Base-by-base conservation (phyloP, 1,284 basidiomycete species). In the Heterobasidion occidentale region DNA sequence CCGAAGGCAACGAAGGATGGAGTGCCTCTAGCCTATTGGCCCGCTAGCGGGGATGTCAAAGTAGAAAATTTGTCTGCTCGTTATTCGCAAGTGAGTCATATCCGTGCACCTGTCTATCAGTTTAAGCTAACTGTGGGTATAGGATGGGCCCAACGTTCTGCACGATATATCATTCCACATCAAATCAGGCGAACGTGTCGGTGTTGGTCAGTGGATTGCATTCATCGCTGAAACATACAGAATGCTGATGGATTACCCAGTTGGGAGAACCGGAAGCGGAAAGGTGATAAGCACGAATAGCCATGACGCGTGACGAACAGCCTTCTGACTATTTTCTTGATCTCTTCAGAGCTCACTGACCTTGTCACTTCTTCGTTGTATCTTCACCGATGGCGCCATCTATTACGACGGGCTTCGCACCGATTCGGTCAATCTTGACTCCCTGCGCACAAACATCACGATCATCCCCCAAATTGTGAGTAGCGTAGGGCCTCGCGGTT, bases 11-110 rank as follows among this genome's bases (percentile, higher is more conserved):
- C 74, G 0, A 66, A 71, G 27, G 64, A 67, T 12, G 81, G 81
- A 7, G 70, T 76, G 47, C 88, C 89, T 35, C 86, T 89, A 3
- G 89, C 89, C 0, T 82, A 86, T 58, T 92, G 90, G 89, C 90
- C 90, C 0, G 77, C 84, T 0, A 86, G 82, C 45, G 90, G 90
- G 5, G 75, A 81, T 42, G 71, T 92, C 36, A 68, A 72, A 4
- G 84, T 90, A 0, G 80, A 90, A 60, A 76, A 77, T n/a, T 69
- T 86, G 9, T 79, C 75, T 12, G 83, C 83, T 34, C 73, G 76
- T 33, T 87, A 86, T 61, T 79, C 81, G 3, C 57, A 54, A 34
- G 79, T 72, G 53, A 9, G 27, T 65, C 51, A 4, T 7, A 17
- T 47, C 15, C 3, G 27, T 27, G 27, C 5, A 8, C 12, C 20